Evolutionary conservation across 176 grass and related monocot genomes (phyloP), one percentile per base, ranked within the genome.

Genomic region (Oryza australiensis): DNA sequence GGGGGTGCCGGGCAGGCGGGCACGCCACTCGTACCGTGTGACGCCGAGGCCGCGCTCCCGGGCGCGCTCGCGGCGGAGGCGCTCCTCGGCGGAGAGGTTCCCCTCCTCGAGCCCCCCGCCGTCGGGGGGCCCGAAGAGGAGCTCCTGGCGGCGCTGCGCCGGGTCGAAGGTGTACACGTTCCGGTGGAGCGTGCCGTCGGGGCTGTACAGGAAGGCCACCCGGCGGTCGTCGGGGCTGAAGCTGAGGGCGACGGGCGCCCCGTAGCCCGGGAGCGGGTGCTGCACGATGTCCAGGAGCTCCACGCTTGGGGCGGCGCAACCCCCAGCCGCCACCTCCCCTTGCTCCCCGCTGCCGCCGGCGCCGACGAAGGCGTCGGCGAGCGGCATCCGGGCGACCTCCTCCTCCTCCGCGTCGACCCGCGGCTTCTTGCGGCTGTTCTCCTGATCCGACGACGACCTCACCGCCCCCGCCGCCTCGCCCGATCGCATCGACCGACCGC

Each of bases 31-130:
- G 72, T 95, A 99, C 7, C 89, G 87, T 0, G 96, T 95, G 42
- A 99, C 93, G 57, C 96, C 96, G 24, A 99, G 91, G 40, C 96
- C 96, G n/a, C 91, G 87, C 72, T 99, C 96, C 73, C 96, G 80
- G 12, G 91, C 80, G 49, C 96, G 82, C 93, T 99, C 96, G 24
- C 96, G 80, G 64, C 96, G 86, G 74, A 99, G 85, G 12, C 87
- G 86, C 85, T 99, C 96, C 85, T 99, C 93, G 27, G 89, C 74
- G 46, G 96, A 95, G 34, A 99, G 86, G 65, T 93, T 99, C 12
- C 80, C 74, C 79, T 99, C 96, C 59, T 95, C 91, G 40, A 99
- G 93, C 1, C 96, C 93, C 0, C 96, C 90, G 59, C 96, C 96
- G 2, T 97, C 83, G 7, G 96, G 96, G 1, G 96, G 85, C 1